Percentiles rank a stretch among this genome's conserved stretches.
phyloP scores from a whole-genome alignment of 2,329 filamentous ascomycete genomes.

The Fusarium pseudocircinatum region DNA sequence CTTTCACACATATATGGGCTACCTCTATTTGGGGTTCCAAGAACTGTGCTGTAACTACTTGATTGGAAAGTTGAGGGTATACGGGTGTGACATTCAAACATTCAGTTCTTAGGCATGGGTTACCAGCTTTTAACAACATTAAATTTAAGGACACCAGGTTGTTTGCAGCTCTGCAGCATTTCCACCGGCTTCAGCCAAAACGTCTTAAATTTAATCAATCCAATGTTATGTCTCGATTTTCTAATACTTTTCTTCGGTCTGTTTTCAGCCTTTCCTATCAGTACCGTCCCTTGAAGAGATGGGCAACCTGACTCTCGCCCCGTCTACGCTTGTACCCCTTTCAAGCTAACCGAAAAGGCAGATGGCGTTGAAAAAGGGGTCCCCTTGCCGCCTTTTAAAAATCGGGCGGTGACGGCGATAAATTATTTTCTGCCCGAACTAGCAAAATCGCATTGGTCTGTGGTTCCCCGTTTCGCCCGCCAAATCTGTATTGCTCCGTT shows the following conservation, averaged over 20 bases:
- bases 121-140: neutral
- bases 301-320: neutral
- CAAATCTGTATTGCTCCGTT: slow-evolving; percentile 18
- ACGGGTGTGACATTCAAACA: neutral
- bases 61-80: neutral
- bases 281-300: neutral
- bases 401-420: slow-evolving; percentile 45
- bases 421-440: slow-evolving; percentile 45
- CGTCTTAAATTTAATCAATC: neutral
- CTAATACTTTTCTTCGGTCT: neutral
- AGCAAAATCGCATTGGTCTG: slow-evolving; percentile 41
- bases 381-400: slow-evolving; percentile 29
- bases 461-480: slow-evolving; percentile 27
- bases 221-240: neutral
- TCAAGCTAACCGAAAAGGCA: slow-evolving; percentile 17
- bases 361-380: slow-evolving; percentile 30
- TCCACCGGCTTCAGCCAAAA: neutral
- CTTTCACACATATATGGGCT: neutral
- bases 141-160: neutral
- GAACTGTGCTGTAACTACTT: neutral
- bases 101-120: neutral
- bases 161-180: neutral
- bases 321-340: neutral
- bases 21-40: neutral
- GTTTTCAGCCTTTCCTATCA: neutral